Evolutionary conservation across 371 early-diverging fungal species (phyloP).

Genomic region (Mycotypha africana): DNA sequence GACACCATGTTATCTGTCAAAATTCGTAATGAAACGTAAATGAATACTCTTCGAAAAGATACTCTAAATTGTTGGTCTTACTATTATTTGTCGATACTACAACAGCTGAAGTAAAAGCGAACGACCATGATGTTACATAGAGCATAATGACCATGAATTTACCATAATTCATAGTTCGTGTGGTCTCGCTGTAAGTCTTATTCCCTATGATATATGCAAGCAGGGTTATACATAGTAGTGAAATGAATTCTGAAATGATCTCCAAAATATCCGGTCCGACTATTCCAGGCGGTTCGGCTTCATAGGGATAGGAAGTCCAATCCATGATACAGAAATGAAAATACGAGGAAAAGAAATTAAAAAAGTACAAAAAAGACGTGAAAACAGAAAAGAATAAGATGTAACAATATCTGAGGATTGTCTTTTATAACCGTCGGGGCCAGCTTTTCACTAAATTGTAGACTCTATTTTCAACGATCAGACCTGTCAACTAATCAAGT

Average conservation of each 20-base stretch:
- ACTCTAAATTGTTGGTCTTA: no score
- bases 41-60: no score
- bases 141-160: constrained; percentile 32
- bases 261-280: constrained; percentile 32
- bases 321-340: not conserved
- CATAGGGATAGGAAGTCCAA: not conserved
- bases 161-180: constrained; percentile 34
- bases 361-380: not conserved
- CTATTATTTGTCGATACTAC: constrained; percentile 42
- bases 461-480: no score
- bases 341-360: no score
- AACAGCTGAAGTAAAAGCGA: constrained; percentile 27
- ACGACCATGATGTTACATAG: constrained; percentile 35
- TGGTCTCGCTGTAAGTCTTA: constrained; percentile 33
- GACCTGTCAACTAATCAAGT: no score
- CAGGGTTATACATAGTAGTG: constrained; percentile 32
- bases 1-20: constrained; percentile 34
- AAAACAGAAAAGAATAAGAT: constrained; percentile 1
- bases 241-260: constrained; percentile 33
- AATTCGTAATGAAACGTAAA: no score
- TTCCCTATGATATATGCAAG: constrained; percentile 30
- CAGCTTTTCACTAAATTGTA: no score
- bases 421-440: not conserved
- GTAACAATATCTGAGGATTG: not conserved
- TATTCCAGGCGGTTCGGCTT: no score